Evolutionary conservation across 495 filamentous ascomycete species (phyloP).

Genomic region (Diplogelasinospora grovesii): DNA sequence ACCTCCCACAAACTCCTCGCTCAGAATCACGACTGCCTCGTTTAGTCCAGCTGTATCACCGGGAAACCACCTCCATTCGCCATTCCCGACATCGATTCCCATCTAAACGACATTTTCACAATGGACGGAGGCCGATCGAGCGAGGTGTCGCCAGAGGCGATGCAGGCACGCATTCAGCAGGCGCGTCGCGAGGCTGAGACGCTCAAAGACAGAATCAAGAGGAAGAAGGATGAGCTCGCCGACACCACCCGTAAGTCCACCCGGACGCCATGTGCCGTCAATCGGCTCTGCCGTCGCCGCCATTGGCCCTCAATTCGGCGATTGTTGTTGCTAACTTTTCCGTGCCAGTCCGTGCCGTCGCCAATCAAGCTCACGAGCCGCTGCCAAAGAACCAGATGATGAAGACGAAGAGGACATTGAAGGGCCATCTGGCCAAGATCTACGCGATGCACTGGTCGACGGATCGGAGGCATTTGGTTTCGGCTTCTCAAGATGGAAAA

Average conservation of each 20-base stretch:
- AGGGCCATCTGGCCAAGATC: conserved; percentile 97
- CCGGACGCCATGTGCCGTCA: too few relatives aligned
- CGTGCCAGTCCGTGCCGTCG: conserved; percentile 76
- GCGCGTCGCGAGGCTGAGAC: conserved; percentile 96
- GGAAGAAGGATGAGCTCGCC: conserved; percentile 98
- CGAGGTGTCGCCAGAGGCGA: conserved; percentile 55
- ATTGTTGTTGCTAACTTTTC: conserved; percentile 9
- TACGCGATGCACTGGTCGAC: conserved; percentile 99
- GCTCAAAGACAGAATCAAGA: conserved; percentile 97
- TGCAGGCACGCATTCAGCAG: conserved; percentile 80
- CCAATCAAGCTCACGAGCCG: conserved; percentile 77
- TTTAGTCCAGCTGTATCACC: conserved; percentile 19
- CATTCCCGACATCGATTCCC: conserved; percentile 11
- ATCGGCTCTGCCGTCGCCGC: neutral
- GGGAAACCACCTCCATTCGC: conserved; percentile 6
- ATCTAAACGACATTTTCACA: conserved; percentile 12
- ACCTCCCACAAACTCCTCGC: conserved; percentile 20
- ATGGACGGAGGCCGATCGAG: conserved; percentile 48
- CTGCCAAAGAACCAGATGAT: conserved; percentile 85
- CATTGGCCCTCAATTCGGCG: conserved; percentile 7
- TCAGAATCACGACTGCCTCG: conserved; percentile 23
- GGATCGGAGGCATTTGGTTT: conserved; percentile 94
- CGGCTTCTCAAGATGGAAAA: conserved; percentile 97
- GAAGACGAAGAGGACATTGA: conserved; percentile 90
- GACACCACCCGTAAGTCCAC: conserved; percentile 84